A percentile compares a stretch with the other conserved stretches of the same genome.
Conservation (phyloP, 2,329 filamentous ascomycete species). For the Phaeosphaeriaceae sp. region DNA sequence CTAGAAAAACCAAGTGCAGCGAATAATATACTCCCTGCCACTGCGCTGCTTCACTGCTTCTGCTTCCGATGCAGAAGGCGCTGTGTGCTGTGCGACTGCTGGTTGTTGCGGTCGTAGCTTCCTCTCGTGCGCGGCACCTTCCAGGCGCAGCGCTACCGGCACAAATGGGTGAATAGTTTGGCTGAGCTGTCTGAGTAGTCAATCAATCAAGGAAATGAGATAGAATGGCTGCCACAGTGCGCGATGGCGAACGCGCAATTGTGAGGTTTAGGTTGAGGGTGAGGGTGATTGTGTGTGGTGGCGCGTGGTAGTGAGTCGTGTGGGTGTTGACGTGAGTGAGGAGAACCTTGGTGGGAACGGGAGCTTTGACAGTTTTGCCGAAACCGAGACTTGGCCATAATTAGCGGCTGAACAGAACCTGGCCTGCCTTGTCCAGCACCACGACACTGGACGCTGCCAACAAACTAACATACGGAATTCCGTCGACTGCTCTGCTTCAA, state of each 20-base stretch:
- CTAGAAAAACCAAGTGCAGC: conserved; percentile 30
- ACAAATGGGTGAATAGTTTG: conserved; percentile 4
- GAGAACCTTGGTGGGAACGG: conserved; percentile 19
- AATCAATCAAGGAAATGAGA: no score
- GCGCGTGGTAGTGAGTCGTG: conserved; percentile 33
- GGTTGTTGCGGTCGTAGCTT: conserved; percentile 22
- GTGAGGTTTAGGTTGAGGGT: no score
- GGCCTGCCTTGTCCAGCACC: no score
- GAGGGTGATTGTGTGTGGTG: conserved; percentile 14
- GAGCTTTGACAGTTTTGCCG: conserved; percentile 35
- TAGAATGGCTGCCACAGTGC: no score
- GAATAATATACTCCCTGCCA: no score
- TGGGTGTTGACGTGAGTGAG: conserved; percentile 38
- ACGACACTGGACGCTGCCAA: no score
- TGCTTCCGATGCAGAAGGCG: conserved; percentile 21
- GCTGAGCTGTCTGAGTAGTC: conserved; percentile 7
- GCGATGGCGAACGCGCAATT: conserved; percentile 11
- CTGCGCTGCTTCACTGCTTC: no score
- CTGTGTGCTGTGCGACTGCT: conserved; percentile 27
- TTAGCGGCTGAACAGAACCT: conserved; percentile 4
- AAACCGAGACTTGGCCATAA: conserved; percentile 13
- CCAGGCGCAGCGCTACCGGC: conserved; percentile 19
- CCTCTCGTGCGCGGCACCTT: conserved; percentile 28
- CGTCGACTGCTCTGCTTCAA: no score
- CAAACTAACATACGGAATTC: no score